Evolutionary conservation across 2,329 filamentous ascomycete genomes (phyloP).

Genomic region (Calycina herbarum): DNA sequence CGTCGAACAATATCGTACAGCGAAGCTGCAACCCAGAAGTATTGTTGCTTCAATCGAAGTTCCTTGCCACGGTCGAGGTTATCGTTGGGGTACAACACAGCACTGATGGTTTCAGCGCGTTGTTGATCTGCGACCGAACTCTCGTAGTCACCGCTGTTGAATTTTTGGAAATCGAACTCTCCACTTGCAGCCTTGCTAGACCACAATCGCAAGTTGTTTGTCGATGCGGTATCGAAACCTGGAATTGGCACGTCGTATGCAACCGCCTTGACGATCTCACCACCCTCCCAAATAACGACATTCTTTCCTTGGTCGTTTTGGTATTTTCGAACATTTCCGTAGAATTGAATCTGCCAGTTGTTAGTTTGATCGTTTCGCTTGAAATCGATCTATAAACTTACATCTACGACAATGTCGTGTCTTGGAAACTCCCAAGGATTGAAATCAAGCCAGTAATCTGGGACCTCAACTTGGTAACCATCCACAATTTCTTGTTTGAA

Average conservation of each 20-base stretch:
- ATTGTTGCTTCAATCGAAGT: constrained; percentile 96
- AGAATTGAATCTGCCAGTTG: constrained; percentile 74
- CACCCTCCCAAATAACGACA: constrained; percentile 80
- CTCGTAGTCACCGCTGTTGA: constrained; percentile 98
- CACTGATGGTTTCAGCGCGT: constrained; percentile 97
- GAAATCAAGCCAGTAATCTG: constrained; percentile 99
- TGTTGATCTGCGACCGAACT: constrained; percentile 96
- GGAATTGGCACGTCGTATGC: constrained; percentile 94
- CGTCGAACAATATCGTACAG: constrained; percentile 93
- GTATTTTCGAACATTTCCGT: constrained; percentile 77
- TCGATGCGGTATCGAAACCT: constrained; percentile 84
- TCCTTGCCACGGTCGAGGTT: constrained; percentile 97
- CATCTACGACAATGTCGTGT: constrained; percentile 91
- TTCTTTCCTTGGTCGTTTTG: constrained; percentile 75
- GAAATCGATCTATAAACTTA: constrained; percentile 44
- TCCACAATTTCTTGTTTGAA: constrained; percentile 99
- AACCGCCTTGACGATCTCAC: constrained; percentile 87
- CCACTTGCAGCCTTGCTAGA: constrained; percentile 95
- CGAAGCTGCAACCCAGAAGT: constrained; percentile 99
- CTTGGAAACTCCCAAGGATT: constrained; percentile 99
- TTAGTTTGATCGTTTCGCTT: constrained; percentile 18
- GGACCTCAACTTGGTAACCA: constrained; percentile 96
- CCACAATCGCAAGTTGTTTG: constrained; percentile 96
- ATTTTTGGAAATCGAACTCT: constrained; percentile 99
- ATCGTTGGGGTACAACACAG: constrained; percentile 95